A percentile compares a stretch with the other conserved stretches of the same genome.
These are phyloP conservation scores for Naumovozyma baii DNA, from an alignment of 805 yeast species.

Conservation along the genomic window DNA sequence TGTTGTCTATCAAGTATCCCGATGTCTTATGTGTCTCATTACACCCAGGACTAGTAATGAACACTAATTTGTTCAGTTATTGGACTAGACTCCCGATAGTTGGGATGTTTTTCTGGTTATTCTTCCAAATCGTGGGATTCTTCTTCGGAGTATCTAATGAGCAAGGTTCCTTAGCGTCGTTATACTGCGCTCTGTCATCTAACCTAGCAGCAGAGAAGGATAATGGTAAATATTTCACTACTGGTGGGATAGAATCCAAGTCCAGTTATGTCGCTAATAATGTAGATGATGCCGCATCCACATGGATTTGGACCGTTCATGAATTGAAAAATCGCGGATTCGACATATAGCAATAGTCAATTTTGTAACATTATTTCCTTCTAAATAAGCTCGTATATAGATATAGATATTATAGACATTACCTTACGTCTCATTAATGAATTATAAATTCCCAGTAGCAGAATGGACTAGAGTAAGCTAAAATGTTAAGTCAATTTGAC, in stretches of 20 bases:
- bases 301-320: slow-evolving; percentile 73
- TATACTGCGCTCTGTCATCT: slow-evolving; percentile 52
- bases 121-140: slow-evolving; percentile 59
- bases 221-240: slow-evolving; percentile 60
- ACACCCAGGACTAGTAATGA: slow-evolving; percentile 84
- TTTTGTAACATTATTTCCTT: too few species aligned
- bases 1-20: slow-evolving; percentile 58
- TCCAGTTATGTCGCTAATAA: slow-evolving; percentile 53
- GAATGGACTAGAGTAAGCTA: too few species aligned
- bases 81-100: slow-evolving; percentile 71
- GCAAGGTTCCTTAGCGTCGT: slow-evolving; percentile 57
- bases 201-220: slow-evolving; percentile 40
- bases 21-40: slow-evolving; percentile 53
- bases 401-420: too few species aligned
- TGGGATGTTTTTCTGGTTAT: slow-evolving; percentile 65
- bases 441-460: neutral
- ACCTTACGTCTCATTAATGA: too few species aligned
- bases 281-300: slow-evolving; percentile 51
- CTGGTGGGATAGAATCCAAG: slow-evolving; percentile 46
- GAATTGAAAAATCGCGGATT: slow-evolving; percentile 48
- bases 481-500: too few species aligned
- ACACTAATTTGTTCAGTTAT: slow-evolving; percentile 62
- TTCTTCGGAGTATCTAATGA: slow-evolving; percentile 64
- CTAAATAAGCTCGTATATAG: too few species aligned
- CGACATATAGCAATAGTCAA: slow-evolving; percentile 16